Evolutionary conservation across 768 basidiomycete species (phyloP), one percentile per base, ranked within the genome.

Genomic region (Hypholoma sublateritium): DNA sequence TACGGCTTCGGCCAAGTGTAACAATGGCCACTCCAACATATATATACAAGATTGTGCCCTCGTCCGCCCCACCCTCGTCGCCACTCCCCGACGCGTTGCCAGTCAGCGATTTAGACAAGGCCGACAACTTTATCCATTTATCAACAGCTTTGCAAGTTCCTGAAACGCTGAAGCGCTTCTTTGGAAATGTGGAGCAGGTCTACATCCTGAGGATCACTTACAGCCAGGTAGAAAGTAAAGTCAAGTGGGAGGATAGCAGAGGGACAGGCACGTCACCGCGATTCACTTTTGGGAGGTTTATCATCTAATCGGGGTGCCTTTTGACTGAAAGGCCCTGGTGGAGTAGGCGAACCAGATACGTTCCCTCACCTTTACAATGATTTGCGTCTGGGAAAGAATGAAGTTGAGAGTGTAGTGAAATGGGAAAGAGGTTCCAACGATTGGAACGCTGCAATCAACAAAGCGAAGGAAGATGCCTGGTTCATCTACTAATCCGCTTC

Each of bases 1-100:
- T 7, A 32, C 28, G 5, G 9, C 9, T 32, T 32, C 28, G 28
- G 9, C 6, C 28, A 28, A 28, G 25, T 28, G 4, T 34, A 2
- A 49, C n/a, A 7, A 50, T 42, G 35, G 39, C 34, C 2, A 59
- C 47, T 16, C 86, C 83, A 4, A 77, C 72, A 2, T 85, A 84
- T 67, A 51, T 88, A 58, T 88, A 87, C 74, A 88, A 87, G 62
- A 78, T 88, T 57, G 68, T 86, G 32, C 72, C 77, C 12, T 63
- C 72, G 37, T 70, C 76, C 8, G 60, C 75, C 8, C 69, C 79
- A n/a, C 74, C 78, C 28, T 67, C 74, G 2, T 65, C 66, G 6
- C 71, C 70, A 1, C 68, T 85, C 13, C 83, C 84, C 6, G 66
- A 71, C 2, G 64, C 59, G 3, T 74, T 86, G 24, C 82, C 82